Evolutionary conservation across 768 basidiomycete species (phyloP).

Genomic region (Macrolepiota dolichaula): DNA sequence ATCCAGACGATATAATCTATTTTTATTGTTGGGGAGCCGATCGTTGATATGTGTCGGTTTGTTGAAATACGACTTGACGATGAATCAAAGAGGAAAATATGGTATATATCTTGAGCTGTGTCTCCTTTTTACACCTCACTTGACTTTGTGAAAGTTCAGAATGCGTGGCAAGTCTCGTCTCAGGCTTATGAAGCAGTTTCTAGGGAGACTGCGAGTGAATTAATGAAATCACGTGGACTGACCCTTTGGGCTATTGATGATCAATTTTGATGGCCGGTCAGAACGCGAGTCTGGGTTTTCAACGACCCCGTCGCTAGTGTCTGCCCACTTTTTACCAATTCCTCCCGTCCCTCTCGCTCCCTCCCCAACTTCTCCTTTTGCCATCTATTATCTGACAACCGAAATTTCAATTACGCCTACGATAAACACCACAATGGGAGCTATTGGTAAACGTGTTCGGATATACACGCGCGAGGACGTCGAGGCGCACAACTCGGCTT

Average conservation of each 20-base stretch:
- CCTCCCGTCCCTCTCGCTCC: background rate
- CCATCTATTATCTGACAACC: background rate
- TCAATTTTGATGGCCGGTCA: too few relatives aligned
- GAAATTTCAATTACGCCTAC: background rate
- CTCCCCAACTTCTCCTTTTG: background rate
- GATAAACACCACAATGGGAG: background rate
- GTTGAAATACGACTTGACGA: background rate
- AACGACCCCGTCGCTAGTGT: background rate
- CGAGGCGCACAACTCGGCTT: slow-evolving; percentile 49
- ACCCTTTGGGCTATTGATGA: too few relatives aligned
- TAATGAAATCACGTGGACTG: background rate
- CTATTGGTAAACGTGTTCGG: slow-evolving; percentile 65
- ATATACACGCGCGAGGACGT: slow-evolving; percentile 80
- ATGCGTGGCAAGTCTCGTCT: background rate
- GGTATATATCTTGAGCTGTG: background rate
- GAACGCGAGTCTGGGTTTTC: background rate
- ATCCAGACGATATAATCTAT: background rate
- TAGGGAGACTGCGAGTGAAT: background rate
- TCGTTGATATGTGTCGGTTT: background rate
- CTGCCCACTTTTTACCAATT: slow-evolving; percentile 2
- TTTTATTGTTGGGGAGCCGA: background rate
- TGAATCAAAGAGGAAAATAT: background rate
- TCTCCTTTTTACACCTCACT: background rate
- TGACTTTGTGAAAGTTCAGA: background rate
- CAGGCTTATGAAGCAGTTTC: background rate